Evolutionary conservation across 495 filamentous ascomycete genomes (phyloP).

Genomic region (Lasiosphaeriaceae sp.): DNA sequence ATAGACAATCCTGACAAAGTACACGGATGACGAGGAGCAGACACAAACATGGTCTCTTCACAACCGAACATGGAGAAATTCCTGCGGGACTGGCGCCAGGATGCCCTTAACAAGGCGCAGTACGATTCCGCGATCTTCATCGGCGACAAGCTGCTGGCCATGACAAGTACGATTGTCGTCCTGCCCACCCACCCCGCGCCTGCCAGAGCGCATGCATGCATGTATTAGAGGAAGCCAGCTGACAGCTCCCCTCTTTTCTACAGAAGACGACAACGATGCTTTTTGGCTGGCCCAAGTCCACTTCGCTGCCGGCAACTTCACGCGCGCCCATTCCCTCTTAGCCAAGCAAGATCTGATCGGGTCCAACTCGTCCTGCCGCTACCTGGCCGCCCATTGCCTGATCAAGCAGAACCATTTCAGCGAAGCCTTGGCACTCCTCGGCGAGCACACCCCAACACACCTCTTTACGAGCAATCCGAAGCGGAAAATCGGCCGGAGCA

Average conservation of each 20-base stretch:
- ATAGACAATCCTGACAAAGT: background rate
- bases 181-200: background rate
- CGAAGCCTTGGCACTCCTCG: constrained; percentile 81
- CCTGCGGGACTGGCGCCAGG: constrained; percentile 86
- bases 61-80: constrained; percentile 74
- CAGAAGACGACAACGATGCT: constrained; percentile 85
- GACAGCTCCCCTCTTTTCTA: constrained; percentile 12
- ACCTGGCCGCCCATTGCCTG: constrained; percentile 88
- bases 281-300: constrained; percentile 94
- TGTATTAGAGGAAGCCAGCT: constrained; percentile 4
- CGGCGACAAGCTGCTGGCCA: constrained; percentile 89
- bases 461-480: constrained; percentile 60
- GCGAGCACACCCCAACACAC: constrained; percentile 87
- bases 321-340: constrained; percentile 78
- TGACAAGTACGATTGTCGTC: constrained; percentile 64
- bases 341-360: constrained; percentile 77
- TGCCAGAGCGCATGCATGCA: background rate
- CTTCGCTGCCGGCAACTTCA: constrained; percentile 90
- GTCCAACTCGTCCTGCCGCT: constrained; percentile 80
- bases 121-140: constrained; percentile 95
- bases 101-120: constrained; percentile 89
- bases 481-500: constrained; percentile 44
- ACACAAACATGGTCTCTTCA: constrained; percentile 17
- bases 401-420: constrained; percentile 87
- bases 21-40: background rate